Base-by-base conservation (phyloP, 805 yeast species). In the Dipodascopsis tothii region DNA sequence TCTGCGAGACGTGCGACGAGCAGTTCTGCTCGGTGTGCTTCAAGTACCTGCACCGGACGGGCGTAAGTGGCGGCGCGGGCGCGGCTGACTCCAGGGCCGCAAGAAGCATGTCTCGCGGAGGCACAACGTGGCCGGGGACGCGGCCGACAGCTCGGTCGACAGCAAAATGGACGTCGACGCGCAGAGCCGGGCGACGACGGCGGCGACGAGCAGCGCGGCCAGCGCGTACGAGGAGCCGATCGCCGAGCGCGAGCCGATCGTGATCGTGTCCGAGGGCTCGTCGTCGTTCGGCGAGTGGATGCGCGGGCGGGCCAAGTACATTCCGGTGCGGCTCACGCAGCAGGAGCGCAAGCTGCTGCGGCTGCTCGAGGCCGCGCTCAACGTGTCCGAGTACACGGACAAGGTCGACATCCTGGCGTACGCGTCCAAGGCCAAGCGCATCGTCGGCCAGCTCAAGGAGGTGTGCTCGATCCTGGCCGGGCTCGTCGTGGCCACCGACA, bases 381-480 rank as follows among this genome's bases (percentile, higher is more conserved):
- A 80, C 52, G 94, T 83, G 7, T 78, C 84, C 14, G 90, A 83
- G 55, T 83, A 83, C 58, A 83, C 90, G 0, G 88, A 82, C 56
- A 75, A 77, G 54, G 86, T 83, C 35, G 94, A 83, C 59, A 77
- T 83, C 32, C 60, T 79, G 21, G 69, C 81, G 1, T 78, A 80
- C 54, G 67, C 76, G 3, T 78, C 88, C 3, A 81, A 82, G 56
- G 67, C 85, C 2, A 80, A 74, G 58, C 70, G 90, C 51, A 82
- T 84, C 20, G 79, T 83, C 1, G 75, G 74, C 18, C 90, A 83
- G 61, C 62, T 83, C 47, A 74, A 76, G 46, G 88, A 83, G 56
- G 77, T 83, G 61, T 83, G 94, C 60, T 80, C 88, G 1, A 82
- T 84, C 6, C 63, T 83, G 40, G 81, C 85, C 1, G 94, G 92